phyloP scores from a whole-genome alignment of 1,284 basidiomycete genomes.

The Tilletia walkeri region DNA sequence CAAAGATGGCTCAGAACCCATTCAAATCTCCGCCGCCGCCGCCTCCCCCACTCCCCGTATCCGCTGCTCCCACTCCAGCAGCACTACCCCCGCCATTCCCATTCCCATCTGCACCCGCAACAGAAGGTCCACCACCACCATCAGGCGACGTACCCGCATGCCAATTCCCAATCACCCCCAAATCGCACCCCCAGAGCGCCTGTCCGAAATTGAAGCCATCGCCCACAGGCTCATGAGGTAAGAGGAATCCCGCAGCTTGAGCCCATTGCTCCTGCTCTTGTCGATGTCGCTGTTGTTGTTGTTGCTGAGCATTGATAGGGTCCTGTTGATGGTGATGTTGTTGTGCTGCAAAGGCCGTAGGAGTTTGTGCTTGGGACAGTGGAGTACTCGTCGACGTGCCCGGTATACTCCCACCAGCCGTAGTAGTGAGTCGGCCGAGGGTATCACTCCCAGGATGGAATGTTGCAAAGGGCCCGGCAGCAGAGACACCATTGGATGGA shows the following conservation, averaged over 20 bases:
- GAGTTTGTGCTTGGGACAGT: neutral
- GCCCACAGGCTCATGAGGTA: slow-evolving; percentile 2
- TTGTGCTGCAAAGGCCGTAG: neutral
- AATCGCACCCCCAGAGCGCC: slow-evolving; percentile 12
- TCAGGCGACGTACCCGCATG: neutral
- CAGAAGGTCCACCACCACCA: no score
- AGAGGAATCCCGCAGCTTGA: slow-evolving; percentile 1
- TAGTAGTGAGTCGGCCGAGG: slow-evolving; percentile 6
- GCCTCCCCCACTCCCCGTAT: no score
- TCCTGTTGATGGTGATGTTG: neutral
- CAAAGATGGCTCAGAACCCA: no score
- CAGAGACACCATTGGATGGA: neutral
- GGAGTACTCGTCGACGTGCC: neutral
- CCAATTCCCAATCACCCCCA: slow-evolving; percentile 14
- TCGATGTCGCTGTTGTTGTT: neutral
- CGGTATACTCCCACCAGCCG: neutral
- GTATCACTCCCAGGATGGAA: slow-evolving; percentile 16
- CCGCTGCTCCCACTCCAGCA: no score
- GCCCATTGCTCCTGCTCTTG: slow-evolving; percentile 16
- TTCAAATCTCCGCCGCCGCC: no score
- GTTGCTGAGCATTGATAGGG: neutral
- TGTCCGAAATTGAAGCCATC: slow-evolving; percentile 15
- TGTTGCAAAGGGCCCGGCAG: neutral
- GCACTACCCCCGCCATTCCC: no score
- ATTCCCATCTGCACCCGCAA: no score